Evolutionary conservation across 371 early-diverging fungal genomes (phyloP), one percentile per base, ranked within the genome.

Genomic region (Lichtheimia ornata): DNA sequence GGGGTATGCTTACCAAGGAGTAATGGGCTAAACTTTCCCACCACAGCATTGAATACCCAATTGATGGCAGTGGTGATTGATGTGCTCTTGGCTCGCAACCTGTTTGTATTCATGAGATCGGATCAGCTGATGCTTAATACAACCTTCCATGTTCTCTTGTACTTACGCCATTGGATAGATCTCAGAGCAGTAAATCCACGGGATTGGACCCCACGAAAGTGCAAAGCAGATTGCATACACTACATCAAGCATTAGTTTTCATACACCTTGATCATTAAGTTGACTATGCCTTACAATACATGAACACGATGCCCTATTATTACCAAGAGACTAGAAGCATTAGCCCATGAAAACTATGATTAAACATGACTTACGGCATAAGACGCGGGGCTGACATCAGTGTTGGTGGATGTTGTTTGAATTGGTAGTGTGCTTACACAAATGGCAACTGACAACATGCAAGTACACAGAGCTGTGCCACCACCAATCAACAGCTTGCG

Each of bases 1-100:
- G 18, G 11, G 11, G 9, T 4, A 28, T 45, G 17, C 40, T 45
- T 49, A 62, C 62, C 62, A 18, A 74, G 50, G 53, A 74, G 49
- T 4, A 74, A 44, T 4, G 74, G 74, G 6, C 69, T 69, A 2
- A 71, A 54, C 55, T 74, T 71, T 6, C 74, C 74, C 41, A 74
- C 72, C 17, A 66, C 18, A 9, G 72, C 71, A 64, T 83, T 84
- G 28, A 65, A 69, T 28, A 73, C 59, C 88, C 87, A 91, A 80
- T 89, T 89, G 67, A 86, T 77, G 64, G 88, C 82, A 13, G 89
- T 91, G 25, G 85, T 74, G 54, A 78, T 47, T n/a, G 77, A 69
- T n/a, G 74, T 76, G 63, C 75, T 75, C 72, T 76, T 76, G 58
- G 82, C 73, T 66, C 82, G 82, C 20, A 79, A 64, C 24, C 69